Base-by-base conservation (phyloP, 2,329 filamentous ascomycete species). In the Sclerotinia minor region DNA sequence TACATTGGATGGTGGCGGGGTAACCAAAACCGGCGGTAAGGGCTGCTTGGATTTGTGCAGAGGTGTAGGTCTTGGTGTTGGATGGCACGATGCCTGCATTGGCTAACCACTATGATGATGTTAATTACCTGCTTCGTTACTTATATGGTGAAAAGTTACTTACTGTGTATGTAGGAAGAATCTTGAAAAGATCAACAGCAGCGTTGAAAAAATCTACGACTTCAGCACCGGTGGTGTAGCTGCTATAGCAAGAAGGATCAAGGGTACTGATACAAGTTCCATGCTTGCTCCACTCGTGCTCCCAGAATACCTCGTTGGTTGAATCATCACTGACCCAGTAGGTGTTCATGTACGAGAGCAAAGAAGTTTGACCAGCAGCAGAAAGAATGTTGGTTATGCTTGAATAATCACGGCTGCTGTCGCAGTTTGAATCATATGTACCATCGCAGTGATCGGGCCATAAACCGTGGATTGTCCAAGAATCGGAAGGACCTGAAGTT, bases 281-380 rank as follows among this genome's bases (percentile, higher is more conserved):
- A 76, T 93, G 90, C 77, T 91, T 92, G 71, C 82, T 81, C 86
- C 87, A 92, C 78, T 92, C 90, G 77, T 92, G 89, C 75, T 89
- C 81, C 90, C 90, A 92, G 72, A 92, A 86, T 15, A 79, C 79
- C 73, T 89, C 84, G 73, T 89, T 86, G 60, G 87, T 78, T 67
- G 87, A 88, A 64, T 84, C 76, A 77, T 87, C 84, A 76, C 88
- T 86, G 77, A 90, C 88, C 70, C 70, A 71, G 79, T 88, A 91
- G 2, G 80, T 85, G 63, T 84, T 78, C 90, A 92, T 92, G 76
- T 87, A 90, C 1, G 80, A 79, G 1, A 92, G 80, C 1, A 89
- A 80, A 49, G 85, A 83, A 1, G 79, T 81, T 66, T 83, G 82
- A 69, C 84, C 83, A 38, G 83, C 81, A 11, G 83, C 79, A 9